Evolutionary conservation across 495 filamentous ascomycete species (phyloP).

Genomic region (Neurospora terricola): DNA sequence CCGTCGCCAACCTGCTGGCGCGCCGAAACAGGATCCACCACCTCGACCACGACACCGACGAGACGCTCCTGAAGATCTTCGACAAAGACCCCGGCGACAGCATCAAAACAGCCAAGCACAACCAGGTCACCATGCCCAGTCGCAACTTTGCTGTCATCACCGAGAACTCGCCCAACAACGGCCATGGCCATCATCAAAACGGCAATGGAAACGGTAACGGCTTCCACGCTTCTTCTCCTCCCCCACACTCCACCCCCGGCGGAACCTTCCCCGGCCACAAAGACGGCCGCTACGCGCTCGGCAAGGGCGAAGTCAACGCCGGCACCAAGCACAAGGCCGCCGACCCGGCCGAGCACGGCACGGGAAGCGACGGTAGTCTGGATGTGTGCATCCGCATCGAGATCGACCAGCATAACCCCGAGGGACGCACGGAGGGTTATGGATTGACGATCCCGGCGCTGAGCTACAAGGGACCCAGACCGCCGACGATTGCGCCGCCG

Average conservation of each 20-base stretch:
- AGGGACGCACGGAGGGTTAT: conserved; percentile 56
- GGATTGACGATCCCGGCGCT: conserved; percentile 51
- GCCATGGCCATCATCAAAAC: conserved; percentile 10
- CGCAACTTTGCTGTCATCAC: conserved; percentile 82
- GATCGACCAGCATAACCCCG: conserved; percentile 52
- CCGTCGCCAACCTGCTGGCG: conserved; percentile 82
- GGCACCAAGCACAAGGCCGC: conserved; percentile 59
- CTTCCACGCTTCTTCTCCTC: conserved; percentile 2
- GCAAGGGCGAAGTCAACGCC: conserved; percentile 51
- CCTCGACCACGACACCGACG: conserved; percentile 73
- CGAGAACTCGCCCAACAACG: conserved; percentile 47
- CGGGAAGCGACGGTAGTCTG: conserved; percentile 47
- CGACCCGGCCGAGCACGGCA: conserved; percentile 38
- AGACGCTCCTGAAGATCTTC: conserved; percentile 80
- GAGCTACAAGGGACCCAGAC: conserved; percentile 25
- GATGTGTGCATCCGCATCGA: conserved; percentile 63
- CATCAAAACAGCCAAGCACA: conserved; percentile 56
- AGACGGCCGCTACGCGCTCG: conserved; percentile 54
- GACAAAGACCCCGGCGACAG: conserved; percentile 67
- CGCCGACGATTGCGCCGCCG: conserved; percentile 7
- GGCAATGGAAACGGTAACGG: conserved; percentile 9
- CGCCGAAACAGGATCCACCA: conserved; percentile 87
- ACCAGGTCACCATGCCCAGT: conserved; percentile 82
- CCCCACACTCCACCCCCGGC: conserved; percentile 3
- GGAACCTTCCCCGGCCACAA: neutral